Percentiles rank a stretch among this genome's conserved stretches.
Evolutionary conservation across 2,329 filamentous ascomycete genomes (phyloP).

Genomic region (Dactylellina sp.): DNA sequence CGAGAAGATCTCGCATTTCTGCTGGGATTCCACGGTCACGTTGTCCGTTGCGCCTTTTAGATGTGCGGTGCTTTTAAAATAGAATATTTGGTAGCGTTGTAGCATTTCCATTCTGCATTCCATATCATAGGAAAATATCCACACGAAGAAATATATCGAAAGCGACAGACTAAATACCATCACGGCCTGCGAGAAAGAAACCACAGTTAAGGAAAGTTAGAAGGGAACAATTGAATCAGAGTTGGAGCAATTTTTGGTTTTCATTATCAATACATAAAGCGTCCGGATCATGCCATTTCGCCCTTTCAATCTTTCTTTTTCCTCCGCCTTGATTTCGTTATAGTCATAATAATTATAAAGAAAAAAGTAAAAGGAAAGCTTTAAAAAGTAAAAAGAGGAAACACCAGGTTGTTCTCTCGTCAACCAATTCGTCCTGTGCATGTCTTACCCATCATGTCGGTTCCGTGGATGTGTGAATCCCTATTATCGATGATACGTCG

Average conservation of each 20-base stretch:
- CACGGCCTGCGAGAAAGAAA: background rate
- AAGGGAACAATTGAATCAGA: constrained; percentile 22
- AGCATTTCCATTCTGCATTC: constrained; percentile 12
- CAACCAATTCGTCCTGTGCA: constrained; percentile 29
- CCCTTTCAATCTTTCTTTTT: constrained; percentile 14
- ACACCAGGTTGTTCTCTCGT: constrained; percentile 34
- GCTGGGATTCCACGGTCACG: constrained; percentile 21
- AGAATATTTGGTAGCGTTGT: constrained; percentile 1
- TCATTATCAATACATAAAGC: constrained; percentile 49
- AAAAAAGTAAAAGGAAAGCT: constrained; percentile 28
- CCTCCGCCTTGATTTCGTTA: constrained; percentile 33
- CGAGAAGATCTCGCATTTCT: constrained; percentile 4
- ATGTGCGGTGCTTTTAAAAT: background rate
- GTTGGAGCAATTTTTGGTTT: constrained; percentile 39
- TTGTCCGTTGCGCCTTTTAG: no score
- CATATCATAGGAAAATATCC: background rate
- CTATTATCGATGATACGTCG: constrained; percentile 36
- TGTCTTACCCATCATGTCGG: constrained; percentile 30
- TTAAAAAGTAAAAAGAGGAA: constrained; percentile 35
- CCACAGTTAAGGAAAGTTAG: background rate
- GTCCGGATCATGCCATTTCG: constrained; percentile 21
- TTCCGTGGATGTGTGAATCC: constrained; percentile 10
- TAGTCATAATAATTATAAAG: constrained; percentile 32
- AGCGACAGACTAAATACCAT: background rate
- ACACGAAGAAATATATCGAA: constrained; percentile 8